A percentile compares a stretch with the other conserved stretches of the same genome.
Conservation (phyloP, 495 filamentous ascomycete genomes). For the Aspergillus campestris region DNA sequence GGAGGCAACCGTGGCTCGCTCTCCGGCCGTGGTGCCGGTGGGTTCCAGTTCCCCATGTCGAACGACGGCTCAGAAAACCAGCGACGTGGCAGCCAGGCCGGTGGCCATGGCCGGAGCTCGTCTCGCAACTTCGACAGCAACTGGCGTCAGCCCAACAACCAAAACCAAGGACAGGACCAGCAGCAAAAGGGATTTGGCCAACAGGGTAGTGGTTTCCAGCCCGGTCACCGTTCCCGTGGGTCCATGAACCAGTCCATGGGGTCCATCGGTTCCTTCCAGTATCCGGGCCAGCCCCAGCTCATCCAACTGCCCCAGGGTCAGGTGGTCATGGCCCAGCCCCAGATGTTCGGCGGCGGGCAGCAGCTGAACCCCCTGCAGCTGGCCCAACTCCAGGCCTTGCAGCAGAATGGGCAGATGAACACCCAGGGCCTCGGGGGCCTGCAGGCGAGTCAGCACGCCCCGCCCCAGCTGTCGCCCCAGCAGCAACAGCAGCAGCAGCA, state of each 20-base stretch:
- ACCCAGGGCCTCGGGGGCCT: constrained; percentile 60
- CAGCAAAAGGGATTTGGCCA: constrained; percentile 58
- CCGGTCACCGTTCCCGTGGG: constrained; percentile 75
- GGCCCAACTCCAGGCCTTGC: constrained; percentile 83
- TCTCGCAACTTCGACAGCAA: constrained; percentile 97
- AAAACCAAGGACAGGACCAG: constrained; percentile 43
- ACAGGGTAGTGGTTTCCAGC: constrained; percentile 65
- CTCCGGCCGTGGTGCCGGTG: constrained; percentile 51
- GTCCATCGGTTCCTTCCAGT: constrained; percentile 81
- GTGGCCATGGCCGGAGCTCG: constrained; percentile 60
- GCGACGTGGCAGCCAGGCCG: constrained; percentile 57
- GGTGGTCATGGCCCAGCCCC: constrained; percentile 61
- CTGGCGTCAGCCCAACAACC: constrained; percentile 85
- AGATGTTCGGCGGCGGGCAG: constrained; percentile 71
- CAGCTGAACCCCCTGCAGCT: constrained; percentile 85
- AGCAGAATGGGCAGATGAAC: constrained; percentile 71
- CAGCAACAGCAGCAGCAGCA: constrained; percentile 65
- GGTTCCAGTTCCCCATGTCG: constrained; percentile 61
- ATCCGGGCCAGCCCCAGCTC: constrained; percentile 82
- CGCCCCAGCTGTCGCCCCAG: constrained; percentile 47
- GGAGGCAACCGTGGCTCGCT: constrained; percentile 47
- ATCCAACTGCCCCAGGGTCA: constrained; percentile 78
- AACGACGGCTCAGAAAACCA: constrained; percentile 56
- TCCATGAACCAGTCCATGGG: constrained; percentile 86
- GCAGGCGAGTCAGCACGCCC: constrained; percentile 71